These are phyloP conservation scores for Piper longum DNA, from an alignment of 164 flowering plant species.

Conservation along the genomic window DNA sequence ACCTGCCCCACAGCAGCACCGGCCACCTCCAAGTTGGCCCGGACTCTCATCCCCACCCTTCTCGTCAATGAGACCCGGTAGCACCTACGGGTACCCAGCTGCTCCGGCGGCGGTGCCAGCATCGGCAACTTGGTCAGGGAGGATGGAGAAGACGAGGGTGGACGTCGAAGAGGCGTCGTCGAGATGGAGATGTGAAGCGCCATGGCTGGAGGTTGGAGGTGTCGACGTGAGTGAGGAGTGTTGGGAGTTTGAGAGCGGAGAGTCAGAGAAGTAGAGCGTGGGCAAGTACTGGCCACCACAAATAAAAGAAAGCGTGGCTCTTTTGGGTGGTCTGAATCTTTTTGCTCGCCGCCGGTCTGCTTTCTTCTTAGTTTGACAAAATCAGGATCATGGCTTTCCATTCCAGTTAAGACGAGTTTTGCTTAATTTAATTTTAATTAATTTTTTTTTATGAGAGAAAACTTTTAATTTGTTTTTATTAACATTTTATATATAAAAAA, in stretches of 20 bases:
- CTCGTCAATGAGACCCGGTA: background rate
- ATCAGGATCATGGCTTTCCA: too few species aligned
- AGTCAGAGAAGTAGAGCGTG: background rate
- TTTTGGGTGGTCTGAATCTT: too few species aligned
- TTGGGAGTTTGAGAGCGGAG: background rate
- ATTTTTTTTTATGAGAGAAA: too few species aligned
- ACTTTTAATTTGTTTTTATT: too few species aligned
- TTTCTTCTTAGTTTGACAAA: too few species aligned
- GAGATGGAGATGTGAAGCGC: slow-evolving; percentile 17
- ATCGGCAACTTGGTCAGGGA: slow-evolving; percentile 2
- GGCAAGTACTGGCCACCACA: background rate
- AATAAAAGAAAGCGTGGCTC: too few species aligned
- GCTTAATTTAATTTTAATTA: too few species aligned
- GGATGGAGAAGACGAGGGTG: background rate
- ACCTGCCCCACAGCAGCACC: slow-evolving; percentile 25
- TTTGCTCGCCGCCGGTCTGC: too few species aligned
- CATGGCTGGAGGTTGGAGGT: slow-evolving; percentile 1
- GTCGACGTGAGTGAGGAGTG: background rate
- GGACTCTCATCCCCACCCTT: slow-evolving; percentile 5
- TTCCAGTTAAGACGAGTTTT: too few species aligned
- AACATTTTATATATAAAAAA: too few species aligned
- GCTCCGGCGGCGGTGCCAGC: slow-evolving; percentile 1
- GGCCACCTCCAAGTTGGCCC: slow-evolving; percentile 20
- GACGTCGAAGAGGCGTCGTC: slow-evolving; percentile 2
- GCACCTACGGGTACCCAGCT: background rate